phyloP scores from a whole-genome alignment of 768 basidiomycete species.

The Amanita rimosa region DNA sequence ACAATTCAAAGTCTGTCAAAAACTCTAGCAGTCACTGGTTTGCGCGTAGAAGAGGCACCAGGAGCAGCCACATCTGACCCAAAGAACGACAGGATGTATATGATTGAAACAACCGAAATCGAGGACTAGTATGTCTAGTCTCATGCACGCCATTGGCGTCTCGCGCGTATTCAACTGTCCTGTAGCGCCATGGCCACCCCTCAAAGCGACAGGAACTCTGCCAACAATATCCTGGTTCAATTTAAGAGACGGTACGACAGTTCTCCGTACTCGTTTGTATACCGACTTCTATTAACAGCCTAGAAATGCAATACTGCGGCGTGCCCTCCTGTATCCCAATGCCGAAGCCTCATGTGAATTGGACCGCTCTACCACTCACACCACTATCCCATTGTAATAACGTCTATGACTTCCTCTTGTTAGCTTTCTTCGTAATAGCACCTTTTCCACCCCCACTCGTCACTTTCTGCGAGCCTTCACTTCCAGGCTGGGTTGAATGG shows the following conservation, averaged over 20 bases:
- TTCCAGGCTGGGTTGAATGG: constrained; percentile 28
- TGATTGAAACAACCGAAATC: constrained; percentile 50
- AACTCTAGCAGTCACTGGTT: constrained; percentile 35
- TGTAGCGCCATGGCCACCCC: constrained; percentile 15
- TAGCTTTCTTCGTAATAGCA: constrained; percentile 5
- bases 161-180: background rate
- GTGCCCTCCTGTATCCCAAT: constrained; percentile 43
- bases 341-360: constrained; percentile 3
- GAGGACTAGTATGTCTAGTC: constrained; percentile 37
- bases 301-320: constrained; percentile 29
- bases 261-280: constrained; percentile 6
- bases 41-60: constrained; percentile 65
- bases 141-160: background rate
- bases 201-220: constrained; percentile 30
- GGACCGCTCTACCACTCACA: background rate
- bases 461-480: constrained; percentile 13
- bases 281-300: background rate
- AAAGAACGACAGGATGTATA: constrained; percentile 63
- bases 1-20: constrained; percentile 41
- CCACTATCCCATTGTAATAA: background rate
- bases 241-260: constrained; percentile 54
- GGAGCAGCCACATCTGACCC: constrained; percentile 47
- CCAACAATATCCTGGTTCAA: constrained; percentile 40
- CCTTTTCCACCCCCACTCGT: background rate
- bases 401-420: constrained; percentile 3